Evolutionary conservation across 495 filamentous ascomycete species (phyloP), one percentile per base, ranked within the genome.

Genomic region (Terfezia claveryi): DNA sequence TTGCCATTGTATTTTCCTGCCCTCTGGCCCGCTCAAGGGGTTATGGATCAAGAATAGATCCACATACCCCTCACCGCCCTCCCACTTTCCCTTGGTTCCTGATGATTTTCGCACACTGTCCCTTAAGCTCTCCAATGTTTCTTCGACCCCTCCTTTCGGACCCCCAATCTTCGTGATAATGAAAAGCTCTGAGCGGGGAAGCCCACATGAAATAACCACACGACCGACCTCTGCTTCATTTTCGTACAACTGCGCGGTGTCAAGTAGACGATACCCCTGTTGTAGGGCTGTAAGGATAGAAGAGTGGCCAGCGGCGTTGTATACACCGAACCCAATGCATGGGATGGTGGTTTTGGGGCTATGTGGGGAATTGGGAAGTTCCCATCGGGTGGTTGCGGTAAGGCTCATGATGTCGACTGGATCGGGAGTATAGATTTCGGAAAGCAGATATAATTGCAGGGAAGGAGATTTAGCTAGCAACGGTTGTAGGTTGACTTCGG

Each of bases 261-360:
- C 85, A 55, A 91, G 68, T 68, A 85, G 84, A 49, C 80, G 78
- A 59, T 88, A 91, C 38, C 85, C 85, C 5, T 68, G 63, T 60
- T 80, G 71, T 52, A 91, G 67, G 4, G 85, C 78, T 12, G 85
- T 65, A 16, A 75, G 60, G 1, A 79, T 73, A 62, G 74, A 73
- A 44, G 73, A 62, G 27, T 56, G 69, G 16, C 69, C 41, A 14
- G 17, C 50, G 50, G 16, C n/a, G n/a, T 51, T 20, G 50, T 23
- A 51, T n/a, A 32, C 23, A 27, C 50, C 50, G 50, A 5, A 51
- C 6, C 50, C 50, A 23, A 51, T 10, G 50, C n/a, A n/a, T n/a
- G 50, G 50, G 16, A 51, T 51, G n/a, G 14, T 23, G 5, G 23
- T 51, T 20, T 46, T 46, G 4, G 41, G 41, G 4, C 1, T 46